A percentile compares a stretch with the other conserved stretches of the same genome.
Evolutionary conservation across 176 grass and related monocot species (phyloP).

Genomic region (Triticum urartu): DNA sequence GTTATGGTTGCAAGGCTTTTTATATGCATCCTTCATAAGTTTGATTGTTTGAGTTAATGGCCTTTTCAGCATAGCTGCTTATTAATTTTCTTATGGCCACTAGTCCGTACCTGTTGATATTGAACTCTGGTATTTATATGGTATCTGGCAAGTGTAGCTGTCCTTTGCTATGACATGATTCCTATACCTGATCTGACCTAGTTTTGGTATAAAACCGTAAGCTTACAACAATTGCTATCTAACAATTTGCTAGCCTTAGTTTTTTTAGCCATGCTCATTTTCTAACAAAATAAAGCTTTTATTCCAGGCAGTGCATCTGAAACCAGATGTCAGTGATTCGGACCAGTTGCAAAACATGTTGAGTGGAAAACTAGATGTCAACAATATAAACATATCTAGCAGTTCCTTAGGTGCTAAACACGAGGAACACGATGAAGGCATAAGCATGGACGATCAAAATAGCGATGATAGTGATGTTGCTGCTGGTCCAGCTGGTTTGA

Average conservation of each 20-base stretch:
- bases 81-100: constrained; percentile 2
- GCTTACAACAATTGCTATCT: background rate
- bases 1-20: background rate
- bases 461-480: constrained; percentile 52
- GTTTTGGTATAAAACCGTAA: background rate
- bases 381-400: constrained; percentile 54
- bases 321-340: constrained; percentile 53
- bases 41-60: constrained; percentile 7
- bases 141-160: constrained; percentile 4
- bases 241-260: background rate
- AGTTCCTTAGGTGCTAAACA: constrained; percentile 50
- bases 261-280: constrained; percentile 1
- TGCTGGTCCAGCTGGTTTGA: constrained; percentile 52
- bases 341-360: constrained; percentile 37
- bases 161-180: background rate
- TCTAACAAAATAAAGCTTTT: background rate
- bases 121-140: background rate
- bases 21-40: constrained; percentile 3
- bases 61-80: background rate
- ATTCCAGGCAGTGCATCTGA: constrained; percentile 83
- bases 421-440: constrained; percentile 36
- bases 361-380: constrained; percentile 48
- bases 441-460: constrained; percentile 54
- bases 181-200: background rate
- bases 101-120: background rate